Conservation (phyloP, 768 basidiomycete genomes). For the Boletus tylopilopsis region DNA sequence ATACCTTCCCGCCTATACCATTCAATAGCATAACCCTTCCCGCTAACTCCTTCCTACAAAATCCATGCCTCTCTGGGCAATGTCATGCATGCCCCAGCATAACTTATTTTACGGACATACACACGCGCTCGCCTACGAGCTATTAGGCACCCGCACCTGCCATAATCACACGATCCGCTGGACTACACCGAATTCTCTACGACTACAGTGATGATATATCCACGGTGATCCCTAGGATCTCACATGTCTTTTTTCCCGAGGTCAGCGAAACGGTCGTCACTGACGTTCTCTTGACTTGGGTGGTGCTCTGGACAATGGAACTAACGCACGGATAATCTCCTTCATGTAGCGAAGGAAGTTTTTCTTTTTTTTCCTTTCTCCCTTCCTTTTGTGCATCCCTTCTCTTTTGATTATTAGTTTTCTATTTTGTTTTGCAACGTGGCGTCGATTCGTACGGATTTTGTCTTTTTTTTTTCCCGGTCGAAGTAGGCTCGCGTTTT, state of each 20-base stretch:
- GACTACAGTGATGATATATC: conserved; percentile 27
- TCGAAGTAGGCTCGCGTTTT: conserved; percentile 5
- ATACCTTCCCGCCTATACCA: conserved; percentile 33
- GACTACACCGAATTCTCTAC: conserved; percentile 15
- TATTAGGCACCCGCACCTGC: conserved; percentile 18
- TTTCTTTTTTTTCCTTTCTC: not conserved
- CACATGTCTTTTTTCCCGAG: conserved; percentile 15
- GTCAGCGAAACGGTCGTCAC: conserved; percentile 3
- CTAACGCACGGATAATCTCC: conserved; percentile 26
- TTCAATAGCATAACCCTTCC: conserved; percentile 28
- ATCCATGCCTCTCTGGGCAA: conserved; percentile 12
- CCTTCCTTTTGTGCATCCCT: not conserved
- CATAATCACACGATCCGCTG: conserved; percentile 27
- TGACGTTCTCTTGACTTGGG: conserved; percentile 3
- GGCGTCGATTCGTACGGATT: conserved; percentile 18
- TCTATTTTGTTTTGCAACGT: conserved; percentile 30
- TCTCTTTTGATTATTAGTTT: conserved; percentile 28
- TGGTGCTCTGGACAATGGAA: conserved; percentile 20
- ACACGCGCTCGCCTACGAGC: conserved; percentile 16
- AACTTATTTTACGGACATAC: conserved; percentile 30
- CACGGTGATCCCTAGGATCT: conserved; percentile 21
- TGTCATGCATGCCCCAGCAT: conserved; percentile 12
- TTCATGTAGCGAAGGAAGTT: conserved; percentile 24
- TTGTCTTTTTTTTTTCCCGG: conserved; percentile 14
- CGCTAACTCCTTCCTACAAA: conserved; percentile 18